phyloP scores from a whole-genome alignment of 345 rosid species.

The Ceriops zippeliana region DNA sequence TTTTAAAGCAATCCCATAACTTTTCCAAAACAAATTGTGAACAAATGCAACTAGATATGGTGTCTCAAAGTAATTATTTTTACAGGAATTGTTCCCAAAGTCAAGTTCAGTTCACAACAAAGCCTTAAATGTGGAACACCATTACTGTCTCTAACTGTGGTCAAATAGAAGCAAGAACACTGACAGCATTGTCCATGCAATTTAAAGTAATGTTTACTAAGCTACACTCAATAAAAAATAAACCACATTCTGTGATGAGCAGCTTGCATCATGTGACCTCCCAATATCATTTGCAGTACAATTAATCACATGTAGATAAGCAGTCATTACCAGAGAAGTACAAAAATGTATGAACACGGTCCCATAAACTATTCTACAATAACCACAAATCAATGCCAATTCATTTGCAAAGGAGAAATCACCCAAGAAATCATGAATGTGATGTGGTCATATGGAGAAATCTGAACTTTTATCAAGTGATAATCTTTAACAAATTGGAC shows the following conservation, averaged over 20 bases:
- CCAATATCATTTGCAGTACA: too few species aligned
- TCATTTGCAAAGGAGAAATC: too few species aligned
- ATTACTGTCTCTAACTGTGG: not conserved
- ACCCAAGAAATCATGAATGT: too few species aligned
- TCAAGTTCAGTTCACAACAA: not conserved
- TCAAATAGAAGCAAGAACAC: not conserved
- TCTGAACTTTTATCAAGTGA: too few species aligned
- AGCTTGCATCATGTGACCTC: too few species aligned
- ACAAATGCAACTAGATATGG: not conserved
- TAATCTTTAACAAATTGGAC: too few species aligned
- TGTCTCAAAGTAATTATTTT: not conserved
- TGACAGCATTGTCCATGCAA: not conserved
- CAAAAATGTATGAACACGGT: not conserved
- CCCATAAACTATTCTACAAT: too few species aligned
- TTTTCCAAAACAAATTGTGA: not conserved
- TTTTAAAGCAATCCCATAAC: not conserved
- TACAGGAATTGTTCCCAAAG: conserved; percentile 3
- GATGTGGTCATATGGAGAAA: too few species aligned
- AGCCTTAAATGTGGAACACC: not conserved
- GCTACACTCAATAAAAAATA: too few species aligned
- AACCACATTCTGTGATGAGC: too few species aligned
- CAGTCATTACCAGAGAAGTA: not conserved
- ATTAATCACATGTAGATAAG: not conserved
- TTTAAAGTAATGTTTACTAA: not conserved
- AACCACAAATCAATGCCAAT: too few species aligned